A percentile compares a stretch with the other conserved stretches of the same genome.
Evolutionary conservation across 768 basidiomycete species (phyloP).

Genomic region (Tricholoma saponaceum): DNA sequence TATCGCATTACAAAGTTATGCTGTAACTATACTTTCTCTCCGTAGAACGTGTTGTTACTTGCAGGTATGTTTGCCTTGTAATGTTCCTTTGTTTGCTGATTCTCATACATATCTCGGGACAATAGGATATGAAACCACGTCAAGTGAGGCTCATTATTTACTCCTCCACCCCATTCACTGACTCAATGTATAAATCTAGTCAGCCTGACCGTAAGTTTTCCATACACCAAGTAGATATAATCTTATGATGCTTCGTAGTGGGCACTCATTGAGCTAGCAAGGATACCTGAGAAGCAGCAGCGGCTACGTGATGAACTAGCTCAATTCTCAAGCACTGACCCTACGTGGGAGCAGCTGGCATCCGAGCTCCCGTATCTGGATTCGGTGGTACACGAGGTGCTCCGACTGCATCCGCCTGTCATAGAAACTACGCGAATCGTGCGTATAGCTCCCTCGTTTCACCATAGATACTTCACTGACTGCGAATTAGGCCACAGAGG

Average conservation of each 20-base stretch:
- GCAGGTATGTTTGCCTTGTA: neutral
- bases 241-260: neutral
- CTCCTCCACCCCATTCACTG: neutral
- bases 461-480: neutral
- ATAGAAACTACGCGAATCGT: slow-evolving; percentile 34
- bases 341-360: slow-evolving; percentile 50
- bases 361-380: slow-evolving; percentile 53
- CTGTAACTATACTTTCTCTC: neutral
- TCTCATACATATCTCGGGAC: neutral
- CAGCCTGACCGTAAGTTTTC: slow-evolving; percentile 24
- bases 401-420: slow-evolving; percentile 42
- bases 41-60: slow-evolving; percentile 2
- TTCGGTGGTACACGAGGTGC: slow-evolving; percentile 41
- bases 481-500: slow-evolving; percentile 26
- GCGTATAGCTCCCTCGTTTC: slow-evolving; percentile 7
- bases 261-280: slow-evolving; percentile 2
- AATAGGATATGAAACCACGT: slow-evolving; percentile 2
- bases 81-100: neutral
- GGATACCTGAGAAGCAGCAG: neutral
- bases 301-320: slow-evolving; percentile 32
- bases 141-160: neutral
- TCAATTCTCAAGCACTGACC: slow-evolving; percentile 37
- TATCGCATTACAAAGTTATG: neutral
- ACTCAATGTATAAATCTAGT: slow-evolving; percentile 17
- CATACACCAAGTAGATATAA: neutral